Evolutionary conservation across 768 basidiomycete genomes (phyloP).

Genomic region (Boletus fagicola): DNA sequence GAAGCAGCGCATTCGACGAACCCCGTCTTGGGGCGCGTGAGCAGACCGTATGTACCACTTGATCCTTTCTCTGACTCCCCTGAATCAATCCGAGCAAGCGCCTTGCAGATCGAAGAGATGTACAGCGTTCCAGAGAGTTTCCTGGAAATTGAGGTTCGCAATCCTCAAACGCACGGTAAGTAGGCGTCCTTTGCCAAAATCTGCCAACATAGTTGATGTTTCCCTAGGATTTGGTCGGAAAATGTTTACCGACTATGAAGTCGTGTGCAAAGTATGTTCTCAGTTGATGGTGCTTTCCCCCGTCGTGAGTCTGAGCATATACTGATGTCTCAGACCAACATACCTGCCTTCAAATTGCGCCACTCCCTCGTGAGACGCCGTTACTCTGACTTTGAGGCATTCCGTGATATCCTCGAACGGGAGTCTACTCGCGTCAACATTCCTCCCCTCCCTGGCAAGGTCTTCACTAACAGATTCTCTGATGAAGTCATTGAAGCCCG

Average conservation of each 20-base stretch:
- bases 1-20: conserved; percentile 57
- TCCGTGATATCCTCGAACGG: conserved; percentile 95
- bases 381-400: conserved; percentile 94
- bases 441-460: conserved; percentile 94
- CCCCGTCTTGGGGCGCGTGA: conserved; percentile 48
- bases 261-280: conserved; percentile 82
- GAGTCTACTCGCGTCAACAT: conserved; percentile 98
- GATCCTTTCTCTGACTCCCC: conserved; percentile 9
- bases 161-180: conserved; percentile 93
- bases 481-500: conserved; percentile 95
- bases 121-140: conserved; percentile 97
- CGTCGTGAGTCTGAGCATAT: conserved; percentile 2
- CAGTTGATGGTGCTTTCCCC: neutral
- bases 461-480: conserved; percentile 97
- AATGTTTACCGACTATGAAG: conserved; percentile 99
- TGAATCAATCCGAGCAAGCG: conserved; percentile 36
- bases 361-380: conserved; percentile 85
- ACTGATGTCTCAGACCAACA: conserved; percentile 73
- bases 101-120: conserved; percentile 89
- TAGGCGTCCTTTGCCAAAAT: neutral
- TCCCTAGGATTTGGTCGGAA: conserved; percentile 82
- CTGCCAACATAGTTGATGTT: neutral
- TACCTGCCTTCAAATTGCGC: conserved; percentile 97
- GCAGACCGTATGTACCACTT: conserved; percentile 48
- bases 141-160: conserved; percentile 94